Base-by-base conservation (phyloP, 257 asterid genomes). In the Rhazya stricta region DNA sequence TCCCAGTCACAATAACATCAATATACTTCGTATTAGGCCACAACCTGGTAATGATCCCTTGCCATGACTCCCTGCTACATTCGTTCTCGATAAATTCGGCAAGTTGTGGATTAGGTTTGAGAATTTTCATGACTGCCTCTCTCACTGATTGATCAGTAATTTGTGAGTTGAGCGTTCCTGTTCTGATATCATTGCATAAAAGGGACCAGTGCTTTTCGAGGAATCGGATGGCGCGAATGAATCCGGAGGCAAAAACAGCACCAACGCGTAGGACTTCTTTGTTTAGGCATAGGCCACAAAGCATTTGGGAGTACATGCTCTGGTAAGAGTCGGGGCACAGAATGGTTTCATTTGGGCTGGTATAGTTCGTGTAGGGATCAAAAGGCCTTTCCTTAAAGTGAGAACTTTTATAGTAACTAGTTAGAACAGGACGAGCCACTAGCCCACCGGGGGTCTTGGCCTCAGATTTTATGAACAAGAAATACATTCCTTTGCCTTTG, bases 291-390 rank as follows among this genome's bases (percentile, higher is more conserved):
- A 93, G 88, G 10, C 98, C 98, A 71, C 96, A 93, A 23, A 93
- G 96, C 96, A 93, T 93, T 76, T 93, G 98, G 34, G 97, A 85
- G 79, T 90, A 93, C 98, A 93, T 93, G 86, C 94, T 87, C 50
- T 93, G 98, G 87, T 91, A 90, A 0, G 97, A 91, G 60, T 93
- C 98, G 2, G 86, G 83, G 75, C 97, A 93, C 75, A 91, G 89
- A 41, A 93, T 93, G 48, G 98, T 72, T 32, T 94, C 93, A 62
- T 94, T 88, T 0, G 98, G 98, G 88, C 94, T 88, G 2, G 98
- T 94, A 87, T 93, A 93, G 86, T 93, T 89, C 8, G 96, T 93
- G 87, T 93, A 93, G 2, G 98, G 98, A 29, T 93, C 98, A 67
- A 74, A 86, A 1, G 96, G 91, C 23, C 98, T 65, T 11, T 88